Evolutionary conservation across 805 yeast genomes (phyloP).

Genomic region (Candida broadrunensis): DNA sequence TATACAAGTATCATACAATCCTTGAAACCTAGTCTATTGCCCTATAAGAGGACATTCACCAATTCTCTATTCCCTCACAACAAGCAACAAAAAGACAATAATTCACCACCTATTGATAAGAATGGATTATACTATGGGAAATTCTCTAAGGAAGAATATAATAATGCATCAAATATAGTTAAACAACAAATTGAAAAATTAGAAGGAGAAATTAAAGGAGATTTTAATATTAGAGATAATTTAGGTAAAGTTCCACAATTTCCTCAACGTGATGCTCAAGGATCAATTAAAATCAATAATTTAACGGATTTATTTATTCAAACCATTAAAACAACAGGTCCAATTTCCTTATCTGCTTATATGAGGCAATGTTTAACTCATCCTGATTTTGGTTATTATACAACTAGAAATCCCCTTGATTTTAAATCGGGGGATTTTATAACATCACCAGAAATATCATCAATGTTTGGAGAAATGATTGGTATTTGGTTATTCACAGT

Average conservation of each 20-base stretch:
- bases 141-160: constrained; percentile 37
- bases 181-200: constrained; percentile 28
- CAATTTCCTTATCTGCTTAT: constrained; percentile 66
- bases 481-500: constrained; percentile 66
- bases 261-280: constrained; percentile 18
- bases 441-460: constrained; percentile 85
- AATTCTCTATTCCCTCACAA: not conserved
- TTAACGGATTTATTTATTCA: constrained; percentile 41
- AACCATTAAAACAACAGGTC: constrained; percentile 68
- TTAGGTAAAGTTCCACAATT: constrained; percentile 34
- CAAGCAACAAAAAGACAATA: not conserved
- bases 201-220: constrained; percentile 37
- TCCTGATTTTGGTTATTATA: constrained; percentile 76
- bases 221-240: constrained; percentile 31
- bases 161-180: constrained; percentile 32
- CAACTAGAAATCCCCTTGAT: constrained; percentile 73
- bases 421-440: constrained; percentile 64
- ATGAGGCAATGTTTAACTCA: constrained; percentile 82
- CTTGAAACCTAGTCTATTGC: no score
- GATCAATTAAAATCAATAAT: constrained; percentile 15
- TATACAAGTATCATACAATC: no score
- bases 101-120: constrained; percentile 7
- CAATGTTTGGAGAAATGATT: constrained; percentile 81
- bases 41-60: no score
- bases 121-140: constrained; percentile 31